Conservation (phyloP, 2,329 filamentous ascomycete species). For the Aspergillus japonicus region DNA sequence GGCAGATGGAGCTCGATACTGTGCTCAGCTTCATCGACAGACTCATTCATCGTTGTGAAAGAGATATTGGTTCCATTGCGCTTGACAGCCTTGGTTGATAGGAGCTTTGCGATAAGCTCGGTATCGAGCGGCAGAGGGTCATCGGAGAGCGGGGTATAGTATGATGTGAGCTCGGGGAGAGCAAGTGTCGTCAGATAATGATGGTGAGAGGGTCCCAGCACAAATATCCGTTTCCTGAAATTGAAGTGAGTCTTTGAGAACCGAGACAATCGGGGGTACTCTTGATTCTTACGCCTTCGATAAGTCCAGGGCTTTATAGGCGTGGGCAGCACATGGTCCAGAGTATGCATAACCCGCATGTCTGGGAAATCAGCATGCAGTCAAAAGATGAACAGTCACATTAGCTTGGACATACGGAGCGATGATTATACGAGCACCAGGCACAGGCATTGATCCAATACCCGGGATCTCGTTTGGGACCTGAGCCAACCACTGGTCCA, state of each 20-base stretch:
- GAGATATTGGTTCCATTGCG: slow-evolving; percentile 33
- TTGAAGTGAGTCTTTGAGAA: neutral
- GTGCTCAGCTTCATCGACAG: slow-evolving; percentile 78
- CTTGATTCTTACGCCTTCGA: slow-evolving; percentile 60
- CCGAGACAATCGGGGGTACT: neutral
- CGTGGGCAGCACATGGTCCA: slow-evolving; percentile 87
- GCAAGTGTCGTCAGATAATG: slow-evolving; percentile 76
- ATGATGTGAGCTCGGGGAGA: slow-evolving; percentile 65
- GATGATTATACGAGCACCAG: slow-evolving; percentile 79
- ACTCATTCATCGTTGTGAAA: slow-evolving; percentile 58
- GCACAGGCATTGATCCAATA: slow-evolving; percentile 64
- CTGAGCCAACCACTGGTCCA: slow-evolving; percentile 70
- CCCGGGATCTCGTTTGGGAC: slow-evolving; percentile 68
- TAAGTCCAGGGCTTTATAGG: slow-evolving; percentile 85
- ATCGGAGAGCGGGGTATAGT: slow-evolving; percentile 45
- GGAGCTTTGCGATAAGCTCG: slow-evolving; percentile 42
- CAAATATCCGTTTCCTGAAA: slow-evolving; percentile 75
- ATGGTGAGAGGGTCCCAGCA: slow-evolving; percentile 90
- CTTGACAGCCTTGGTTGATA: slow-evolving; percentile 27
- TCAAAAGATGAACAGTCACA: neutral
- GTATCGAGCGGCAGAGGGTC: slow-evolving; percentile 46
- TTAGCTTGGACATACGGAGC: slow-evolving; percentile 69
- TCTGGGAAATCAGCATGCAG: slow-evolving; percentile 47
- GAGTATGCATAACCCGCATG: slow-evolving; percentile 95
- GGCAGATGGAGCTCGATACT: slow-evolving; percentile 96